These are phyloP conservation scores for Phoenix roebelenii DNA, from an alignment of 176 grass and related monocot species.

Conservation along the genomic window DNA sequence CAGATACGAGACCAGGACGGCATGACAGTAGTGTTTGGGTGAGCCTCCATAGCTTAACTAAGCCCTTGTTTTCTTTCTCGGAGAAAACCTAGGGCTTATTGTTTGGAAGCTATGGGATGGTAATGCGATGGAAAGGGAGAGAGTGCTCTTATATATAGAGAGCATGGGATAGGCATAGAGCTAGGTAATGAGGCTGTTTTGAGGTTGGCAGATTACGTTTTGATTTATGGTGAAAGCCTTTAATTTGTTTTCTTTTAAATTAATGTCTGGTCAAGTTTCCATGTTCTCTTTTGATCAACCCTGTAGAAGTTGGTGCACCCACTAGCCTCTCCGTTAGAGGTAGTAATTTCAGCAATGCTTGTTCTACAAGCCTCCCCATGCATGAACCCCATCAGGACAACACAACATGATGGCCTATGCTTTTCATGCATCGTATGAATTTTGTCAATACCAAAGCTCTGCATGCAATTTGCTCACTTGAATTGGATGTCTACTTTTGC, in stretches of 20 bases:
- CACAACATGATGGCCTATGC: slow-evolving; percentile 16
- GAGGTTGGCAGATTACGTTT: slow-evolving; percentile 32
- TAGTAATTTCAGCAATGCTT: slow-evolving; percentile 33
- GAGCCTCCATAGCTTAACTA: neutral
- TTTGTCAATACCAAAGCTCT: neutral
- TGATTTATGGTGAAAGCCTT: slow-evolving; percentile 4
- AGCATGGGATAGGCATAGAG: neutral
- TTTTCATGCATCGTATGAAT: slow-evolving; percentile 10
- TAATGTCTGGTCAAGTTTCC: slow-evolving; percentile 2
- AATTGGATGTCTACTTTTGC: slow-evolving; percentile 5
- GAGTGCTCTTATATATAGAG: slow-evolving; percentile 17
- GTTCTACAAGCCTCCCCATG: slow-evolving; percentile 26
- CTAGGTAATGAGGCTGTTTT: slow-evolving; percentile 3
- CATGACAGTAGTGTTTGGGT: neutral
- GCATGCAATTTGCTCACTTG: slow-evolving; percentile 1
- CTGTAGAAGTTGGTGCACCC: slow-evolving; percentile 31
- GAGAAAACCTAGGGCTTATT: slow-evolving; percentile 3
- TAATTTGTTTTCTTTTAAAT: neutral
- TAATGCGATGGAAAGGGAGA: neutral
- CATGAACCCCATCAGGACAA: slow-evolving; percentile 5
- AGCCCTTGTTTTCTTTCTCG: neutral
- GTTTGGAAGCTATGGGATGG: slow-evolving; percentile 6
- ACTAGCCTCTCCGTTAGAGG: slow-evolving; percentile 13
- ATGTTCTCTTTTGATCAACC: neutral
- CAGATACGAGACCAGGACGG: neutral